Evolutionary conservation across 2,329 filamentous ascomycete species (phyloP).

Genomic region (Apiospora phragmitis): DNA sequence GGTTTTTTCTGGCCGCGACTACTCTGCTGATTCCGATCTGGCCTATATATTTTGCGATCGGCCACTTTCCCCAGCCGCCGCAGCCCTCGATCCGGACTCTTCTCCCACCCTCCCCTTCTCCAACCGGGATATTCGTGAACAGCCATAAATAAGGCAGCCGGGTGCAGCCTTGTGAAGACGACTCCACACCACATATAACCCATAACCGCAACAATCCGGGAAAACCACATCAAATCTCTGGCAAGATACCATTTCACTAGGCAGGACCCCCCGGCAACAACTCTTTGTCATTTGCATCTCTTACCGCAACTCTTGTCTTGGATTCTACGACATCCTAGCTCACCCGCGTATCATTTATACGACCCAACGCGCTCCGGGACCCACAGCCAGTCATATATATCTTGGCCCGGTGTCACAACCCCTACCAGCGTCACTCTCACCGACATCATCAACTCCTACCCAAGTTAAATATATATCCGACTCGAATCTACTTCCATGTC

Average conservation of each 20-base stretch:
- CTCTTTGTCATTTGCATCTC: conserved; percentile 1
- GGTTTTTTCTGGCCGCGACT: not conserved
- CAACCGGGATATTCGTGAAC: not conserved
- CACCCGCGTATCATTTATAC: not conserved
- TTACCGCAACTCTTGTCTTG: conserved; percentile 8
- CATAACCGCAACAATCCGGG: not conserved
- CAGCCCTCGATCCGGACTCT: not conserved
- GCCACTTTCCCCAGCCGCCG: conserved; percentile 6
- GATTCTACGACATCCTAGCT: not conserved
- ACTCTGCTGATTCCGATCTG: not conserved
- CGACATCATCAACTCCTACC: not conserved
- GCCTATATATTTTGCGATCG: conserved; percentile 4
- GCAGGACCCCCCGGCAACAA: not conserved
- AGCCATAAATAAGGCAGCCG: conserved; percentile 11
- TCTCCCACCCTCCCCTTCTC: not conserved
- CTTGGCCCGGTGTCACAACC: not conserved
- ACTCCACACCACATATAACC: not conserved
- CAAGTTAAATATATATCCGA: not conserved
- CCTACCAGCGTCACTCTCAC: not conserved
- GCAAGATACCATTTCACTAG: not conserved
- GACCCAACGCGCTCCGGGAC: not conserved
- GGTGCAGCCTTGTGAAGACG: conserved; percentile 9
- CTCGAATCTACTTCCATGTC: conserved; percentile 26
- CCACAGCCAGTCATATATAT: conserved; percentile 6
- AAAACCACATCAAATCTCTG: not conserved